Evolutionary conservation across 2,329 filamentous ascomycete genomes (phyloP).

Genomic region (Lizonia empirigonia): DNA sequence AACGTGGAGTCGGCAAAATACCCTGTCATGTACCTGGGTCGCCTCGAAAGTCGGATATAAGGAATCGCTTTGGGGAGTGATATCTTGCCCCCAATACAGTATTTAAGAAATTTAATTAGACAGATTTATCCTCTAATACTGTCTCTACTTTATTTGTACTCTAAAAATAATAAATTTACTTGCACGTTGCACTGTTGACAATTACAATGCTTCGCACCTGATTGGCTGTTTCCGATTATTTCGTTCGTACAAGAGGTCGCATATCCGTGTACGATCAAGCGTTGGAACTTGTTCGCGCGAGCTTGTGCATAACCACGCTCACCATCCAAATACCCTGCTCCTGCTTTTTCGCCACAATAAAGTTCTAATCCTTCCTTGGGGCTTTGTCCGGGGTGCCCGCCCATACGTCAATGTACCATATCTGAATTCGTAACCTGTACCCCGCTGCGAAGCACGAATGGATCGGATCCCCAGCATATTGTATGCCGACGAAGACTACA

Average conservation of each 20-base stretch:
- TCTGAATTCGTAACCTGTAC: slow-evolving; percentile 16
- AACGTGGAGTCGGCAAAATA: too few species aligned
- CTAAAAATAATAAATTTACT: too few species aligned
- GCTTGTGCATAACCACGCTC: slow-evolving; percentile 10
- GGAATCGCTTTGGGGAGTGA: too few species aligned
- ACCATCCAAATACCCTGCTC: slow-evolving; percentile 6
- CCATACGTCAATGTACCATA: slow-evolving; percentile 18
- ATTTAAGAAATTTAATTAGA: too few species aligned
- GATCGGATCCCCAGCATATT: slow-evolving; percentile 52
- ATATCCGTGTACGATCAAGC: slow-evolving; percentile 11
- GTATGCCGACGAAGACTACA: slow-evolving; percentile 49
- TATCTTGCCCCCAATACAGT: too few species aligned
- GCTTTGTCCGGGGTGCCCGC: slow-evolving; percentile 3
- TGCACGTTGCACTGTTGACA: too few species aligned
- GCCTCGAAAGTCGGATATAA: too few species aligned
- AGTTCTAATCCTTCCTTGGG: slow-evolving; percentile 1
- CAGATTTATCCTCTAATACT: too few species aligned
- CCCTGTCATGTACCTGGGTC: too few species aligned
- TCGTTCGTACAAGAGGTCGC: background rate
- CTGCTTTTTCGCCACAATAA: slow-evolving; percentile 2
- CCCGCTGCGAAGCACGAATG: slow-evolving; percentile 36
- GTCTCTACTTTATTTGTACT: too few species aligned
- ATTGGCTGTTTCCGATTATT: too few species aligned
- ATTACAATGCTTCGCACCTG: too few species aligned
- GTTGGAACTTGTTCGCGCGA: slow-evolving; percentile 12